Percentiles rank a stretch among this genome's conserved stretches.
These are phyloP conservation scores for Metarhizium sp. DNA, from an alignment of 2,329 filamentous ascomycete genomes.

Conservation along the genomic window DNA sequence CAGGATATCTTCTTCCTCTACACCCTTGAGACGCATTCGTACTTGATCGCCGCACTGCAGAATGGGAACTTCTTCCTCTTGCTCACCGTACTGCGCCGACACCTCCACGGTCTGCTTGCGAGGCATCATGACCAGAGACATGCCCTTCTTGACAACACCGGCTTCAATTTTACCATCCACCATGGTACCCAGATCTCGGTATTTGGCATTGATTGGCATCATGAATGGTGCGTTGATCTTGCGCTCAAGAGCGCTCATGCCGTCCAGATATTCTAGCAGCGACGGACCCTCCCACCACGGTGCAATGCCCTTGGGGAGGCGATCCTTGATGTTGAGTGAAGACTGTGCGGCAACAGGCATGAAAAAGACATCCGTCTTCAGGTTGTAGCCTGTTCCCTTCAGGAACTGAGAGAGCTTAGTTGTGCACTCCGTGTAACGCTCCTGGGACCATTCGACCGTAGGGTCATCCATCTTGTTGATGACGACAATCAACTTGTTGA, in stretches of 20 bases:
- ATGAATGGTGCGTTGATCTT: constrained; percentile 98
- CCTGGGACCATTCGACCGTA: constrained; percentile 92
- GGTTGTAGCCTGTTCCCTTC: constrained; percentile 87
- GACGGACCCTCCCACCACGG: constrained; percentile 87
- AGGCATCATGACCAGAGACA: constrained; percentile 87
- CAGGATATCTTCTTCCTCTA: constrained; percentile 94
- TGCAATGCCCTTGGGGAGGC: constrained; percentile 64
- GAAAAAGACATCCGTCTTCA: constrained; percentile 86
- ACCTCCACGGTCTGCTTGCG: constrained; percentile 76
- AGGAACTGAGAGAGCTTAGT: constrained; percentile 81
- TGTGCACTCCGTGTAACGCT: constrained; percentile 86
- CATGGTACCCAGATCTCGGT: constrained; percentile 94
- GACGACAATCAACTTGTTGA: constrained; percentile 88
- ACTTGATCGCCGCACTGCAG: constrained; percentile 93
- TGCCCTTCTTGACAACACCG: constrained; percentile 85
- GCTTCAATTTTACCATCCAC: constrained; percentile 96
- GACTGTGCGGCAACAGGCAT: constrained; percentile 94
- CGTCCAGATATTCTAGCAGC: constrained; percentile 89
- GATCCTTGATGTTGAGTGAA: constrained; percentile 77
- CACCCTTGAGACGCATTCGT: constrained; percentile 80
- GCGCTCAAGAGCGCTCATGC: constrained; percentile 85
- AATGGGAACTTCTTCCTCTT: constrained; percentile 77
- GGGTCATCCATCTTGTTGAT: constrained; percentile 99
- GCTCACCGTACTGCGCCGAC: constrained; percentile 84
- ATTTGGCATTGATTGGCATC: constrained; percentile 97